Evolutionary conservation across 306 rosid genomes (phyloP).

Genomic region (Quercus cerris): DNA sequence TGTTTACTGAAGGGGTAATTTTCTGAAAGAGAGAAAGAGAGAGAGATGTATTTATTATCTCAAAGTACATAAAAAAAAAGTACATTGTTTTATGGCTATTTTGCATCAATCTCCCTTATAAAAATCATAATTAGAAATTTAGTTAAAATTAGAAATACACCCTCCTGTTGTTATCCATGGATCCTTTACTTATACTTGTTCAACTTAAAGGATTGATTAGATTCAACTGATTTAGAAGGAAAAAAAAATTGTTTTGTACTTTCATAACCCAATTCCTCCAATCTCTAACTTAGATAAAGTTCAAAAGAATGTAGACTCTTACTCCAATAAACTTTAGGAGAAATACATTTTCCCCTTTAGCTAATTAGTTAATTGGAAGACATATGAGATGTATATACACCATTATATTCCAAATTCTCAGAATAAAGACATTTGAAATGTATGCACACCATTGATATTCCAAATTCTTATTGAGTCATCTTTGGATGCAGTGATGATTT

Average conservation of each 20-base stretch:
- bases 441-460: constrained; percentile 87
- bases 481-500: constrained; percentile 92
- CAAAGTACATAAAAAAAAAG: too few relatives aligned
- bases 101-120: not conserved
- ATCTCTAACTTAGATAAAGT: not conserved
- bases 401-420: constrained; percentile 95
- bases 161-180: not conserved
- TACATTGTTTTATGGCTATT: too few relatives aligned
- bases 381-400: constrained; percentile 30
- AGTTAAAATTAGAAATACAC: not conserved
- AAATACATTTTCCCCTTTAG: not conserved
- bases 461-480: constrained; percentile 90
- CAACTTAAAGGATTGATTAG: not conserved
- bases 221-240: not conserved
- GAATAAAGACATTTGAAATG: constrained; percentile 3
- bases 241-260: not conserved
- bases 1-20: not conserved
- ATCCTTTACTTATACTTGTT: not conserved
- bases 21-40: not conserved
- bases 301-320: not conserved
- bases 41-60: too few relatives aligned
- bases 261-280: not conserved
- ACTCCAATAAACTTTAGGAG: not conserved
- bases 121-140: not conserved
- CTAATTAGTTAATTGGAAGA: not conserved